These are phyloP conservation scores for Colletotrichum sidae DNA, from an alignment of 2,329 filamentous ascomycete genomes.

Conservation along the genomic window DNA sequence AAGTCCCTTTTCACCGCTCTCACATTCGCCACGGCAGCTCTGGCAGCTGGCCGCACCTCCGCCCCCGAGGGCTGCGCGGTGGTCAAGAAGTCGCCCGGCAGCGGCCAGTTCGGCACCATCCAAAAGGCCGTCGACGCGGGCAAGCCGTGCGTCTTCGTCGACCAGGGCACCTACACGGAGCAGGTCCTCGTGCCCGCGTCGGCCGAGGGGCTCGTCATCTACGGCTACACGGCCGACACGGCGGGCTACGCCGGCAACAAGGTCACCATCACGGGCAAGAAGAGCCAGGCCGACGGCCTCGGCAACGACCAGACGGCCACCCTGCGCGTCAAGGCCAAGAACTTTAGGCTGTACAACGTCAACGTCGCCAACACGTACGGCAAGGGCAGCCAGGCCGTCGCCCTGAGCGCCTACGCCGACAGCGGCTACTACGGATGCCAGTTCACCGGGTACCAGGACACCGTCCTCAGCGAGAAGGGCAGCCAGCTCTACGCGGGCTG, in stretches of 20 bases:
- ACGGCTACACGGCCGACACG: slow-evolving; percentile 67
- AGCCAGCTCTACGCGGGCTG: slow-evolving; percentile 59
- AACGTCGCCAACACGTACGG: slow-evolving; percentile 61
- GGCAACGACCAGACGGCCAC: slow-evolving; percentile 66
- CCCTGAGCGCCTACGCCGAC: slow-evolving; percentile 56
- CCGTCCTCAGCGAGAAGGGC: slow-evolving; percentile 58
- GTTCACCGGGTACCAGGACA: slow-evolving; percentile 63
- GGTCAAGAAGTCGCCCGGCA: slow-evolving; percentile 43
- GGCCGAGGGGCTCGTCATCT: slow-evolving; percentile 63
- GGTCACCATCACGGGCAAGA: slow-evolving; percentile 65
- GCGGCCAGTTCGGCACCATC: slow-evolving; percentile 42
- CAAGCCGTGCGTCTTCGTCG: slow-evolving; percentile 73
- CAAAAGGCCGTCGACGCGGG: slow-evolving; percentile 67
- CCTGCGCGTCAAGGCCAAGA: slow-evolving; percentile 59
- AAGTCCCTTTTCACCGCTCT: slow-evolving; percentile 26
- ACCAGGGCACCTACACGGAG: slow-evolving; percentile 71
- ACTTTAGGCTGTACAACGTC: slow-evolving; percentile 72
- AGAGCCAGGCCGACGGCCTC: slow-evolving; percentile 63
- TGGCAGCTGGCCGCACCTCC: slow-evolving; percentile 43
- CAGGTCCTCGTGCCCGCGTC: slow-evolving; percentile 66
- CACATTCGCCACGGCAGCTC: slow-evolving; percentile 25
- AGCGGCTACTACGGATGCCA: slow-evolving; percentile 60
- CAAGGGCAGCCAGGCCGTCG: slow-evolving; percentile 60
- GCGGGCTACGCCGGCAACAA: slow-evolving; percentile 65
- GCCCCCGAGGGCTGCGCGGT: slow-evolving; percentile 46